A percentile compares a stretch with the other conserved stretches of the same genome.
Evolutionary conservation across 495 filamentous ascomycete genomes (phyloP).

Genomic region (Xylaria sp.): DNA sequence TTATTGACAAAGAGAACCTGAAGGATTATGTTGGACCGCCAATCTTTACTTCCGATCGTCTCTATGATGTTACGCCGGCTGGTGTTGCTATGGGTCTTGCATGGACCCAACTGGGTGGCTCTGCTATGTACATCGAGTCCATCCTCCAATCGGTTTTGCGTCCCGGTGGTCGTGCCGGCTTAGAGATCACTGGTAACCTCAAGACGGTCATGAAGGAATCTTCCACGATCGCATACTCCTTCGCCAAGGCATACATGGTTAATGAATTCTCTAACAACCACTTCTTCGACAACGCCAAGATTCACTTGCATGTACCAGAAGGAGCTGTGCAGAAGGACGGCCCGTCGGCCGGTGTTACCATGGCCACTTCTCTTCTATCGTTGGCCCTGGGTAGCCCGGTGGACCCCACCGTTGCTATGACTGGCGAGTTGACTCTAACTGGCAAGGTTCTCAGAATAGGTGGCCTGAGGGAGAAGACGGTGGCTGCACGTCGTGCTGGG

Average conservation of each 20-base stretch:
- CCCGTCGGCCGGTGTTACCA: conserved; percentile 94
- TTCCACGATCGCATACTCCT: conserved; percentile 91
- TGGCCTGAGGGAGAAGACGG: conserved; percentile 97
- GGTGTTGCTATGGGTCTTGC: conserved; percentile 99
- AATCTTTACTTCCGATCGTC: conserved; percentile 91
- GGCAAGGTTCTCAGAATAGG: conserved; percentile 97
- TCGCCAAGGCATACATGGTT: conserved; percentile 88
- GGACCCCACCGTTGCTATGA: conserved; percentile 94
- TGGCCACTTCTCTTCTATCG: conserved; percentile 90
- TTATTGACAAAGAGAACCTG: conserved; percentile 86
- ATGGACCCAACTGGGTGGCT: conserved; percentile 97
- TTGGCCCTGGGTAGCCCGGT: conserved; percentile 80
- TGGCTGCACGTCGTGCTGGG: conserved; percentile 91
- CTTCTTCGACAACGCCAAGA: conserved; percentile 95
- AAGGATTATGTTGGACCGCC: conserved; percentile 98
- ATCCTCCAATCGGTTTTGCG: conserved; percentile 85
- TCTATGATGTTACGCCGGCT: conserved; percentile 94
- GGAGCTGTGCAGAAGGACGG: conserved; percentile 97
- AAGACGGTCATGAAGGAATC: conserved; percentile 99
- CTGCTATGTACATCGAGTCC: conserved; percentile 95
- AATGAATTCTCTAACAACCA: conserved; percentile 83
- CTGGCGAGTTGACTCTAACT: conserved; percentile 95
- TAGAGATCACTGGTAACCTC: conserved; percentile 93
- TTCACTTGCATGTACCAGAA: conserved; percentile 97
- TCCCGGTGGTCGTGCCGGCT: conserved; percentile 71